Conservation (phyloP, 1,139 yeast genomes). For the Ogataea hybrid region DNA sequence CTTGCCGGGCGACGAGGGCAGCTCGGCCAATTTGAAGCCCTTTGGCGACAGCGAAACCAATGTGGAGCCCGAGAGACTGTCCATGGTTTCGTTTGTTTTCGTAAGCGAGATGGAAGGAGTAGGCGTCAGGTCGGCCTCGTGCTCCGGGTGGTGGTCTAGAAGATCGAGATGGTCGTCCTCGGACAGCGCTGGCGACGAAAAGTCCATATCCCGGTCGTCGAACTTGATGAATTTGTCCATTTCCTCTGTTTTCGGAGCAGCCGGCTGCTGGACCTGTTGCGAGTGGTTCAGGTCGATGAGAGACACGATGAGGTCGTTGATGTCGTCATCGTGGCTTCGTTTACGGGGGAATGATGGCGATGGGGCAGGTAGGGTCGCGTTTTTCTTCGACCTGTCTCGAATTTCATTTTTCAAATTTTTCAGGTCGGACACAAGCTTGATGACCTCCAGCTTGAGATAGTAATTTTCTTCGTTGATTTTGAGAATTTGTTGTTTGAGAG, state of each 20-base stretch:
- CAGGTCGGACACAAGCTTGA: conserved; percentile 33
- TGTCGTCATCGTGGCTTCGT: conserved; percentile 30
- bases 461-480: conserved; percentile 36
- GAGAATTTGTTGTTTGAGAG: conserved; percentile 33
- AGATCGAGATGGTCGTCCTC: conserved; percentile 16
- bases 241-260: conserved; percentile 9
- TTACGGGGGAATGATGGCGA: conserved; percentile 12
- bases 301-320: conserved; percentile 33
- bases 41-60: conserved; percentile 20
- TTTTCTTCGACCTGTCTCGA: conserved; percentile 7
- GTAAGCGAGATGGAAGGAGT: conserved; percentile 18
- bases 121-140: conserved; percentile 15
- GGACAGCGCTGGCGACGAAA: conserved; percentile 16
- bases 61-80: conserved; percentile 22
- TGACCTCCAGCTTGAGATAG: conserved; percentile 34
- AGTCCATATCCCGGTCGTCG: conserved; percentile 15
- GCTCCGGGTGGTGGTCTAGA: conserved; percentile 3
- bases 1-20: conserved; percentile 17
- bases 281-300: conserved; percentile 32
- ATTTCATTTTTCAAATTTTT: conserved; percentile 28
- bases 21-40: conserved; percentile 18
- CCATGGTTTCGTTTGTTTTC: conserved; percentile 18
- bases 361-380: not conserved
- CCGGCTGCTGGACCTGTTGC: conserved; percentile 15
- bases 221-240: conserved; percentile 17